Conservation (phyloP, 179 eudicot genomes). For the Heliamphora ciliata region DNA sequence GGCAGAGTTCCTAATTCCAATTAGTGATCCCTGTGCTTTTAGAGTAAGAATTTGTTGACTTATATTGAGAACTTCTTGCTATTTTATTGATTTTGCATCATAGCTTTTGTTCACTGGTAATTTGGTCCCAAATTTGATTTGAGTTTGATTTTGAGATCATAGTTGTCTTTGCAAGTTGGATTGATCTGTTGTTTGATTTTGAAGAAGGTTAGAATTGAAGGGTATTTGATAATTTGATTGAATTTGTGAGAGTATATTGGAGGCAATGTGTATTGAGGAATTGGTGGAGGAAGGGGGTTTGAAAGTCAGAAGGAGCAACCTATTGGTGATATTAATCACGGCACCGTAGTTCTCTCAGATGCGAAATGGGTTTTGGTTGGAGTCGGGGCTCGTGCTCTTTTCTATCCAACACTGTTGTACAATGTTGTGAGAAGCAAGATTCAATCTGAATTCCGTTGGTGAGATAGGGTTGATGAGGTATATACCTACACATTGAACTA, state of each 20-base stretch:
- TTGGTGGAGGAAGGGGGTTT: slow-evolving; percentile 23
- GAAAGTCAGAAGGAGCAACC: slow-evolving; percentile 13
- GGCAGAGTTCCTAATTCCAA: too few relatives aligned
- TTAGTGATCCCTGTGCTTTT: too few relatives aligned
- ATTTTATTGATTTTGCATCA: too few relatives aligned
- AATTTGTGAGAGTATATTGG: slow-evolving; percentile 7
- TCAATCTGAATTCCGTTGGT: slow-evolving; percentile 75
- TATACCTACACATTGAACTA: not conserved
- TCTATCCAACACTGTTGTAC: slow-evolving; percentile 73
- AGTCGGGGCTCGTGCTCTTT: slow-evolving; percentile 70
- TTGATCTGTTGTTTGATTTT: not conserved
- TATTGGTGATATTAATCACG: slow-evolving; percentile 10
- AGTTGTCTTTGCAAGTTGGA: not conserved
- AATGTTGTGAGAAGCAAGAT: slow-evolving; percentile 65
- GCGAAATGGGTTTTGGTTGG: slow-evolving; percentile 62
- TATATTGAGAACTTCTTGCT: too few relatives aligned
- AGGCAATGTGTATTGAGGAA: slow-evolving; percentile 29
- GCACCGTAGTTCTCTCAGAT: slow-evolving; percentile 23
- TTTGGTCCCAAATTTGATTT: not conserved
- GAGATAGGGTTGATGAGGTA: slow-evolving; percentile 83
- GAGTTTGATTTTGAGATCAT: not conserved
- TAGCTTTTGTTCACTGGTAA: not conserved
- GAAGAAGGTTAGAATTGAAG: slow-evolving; percentile 9
- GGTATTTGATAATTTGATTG: slow-evolving; percentile 3
- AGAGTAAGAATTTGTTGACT: too few relatives aligned